Evolutionary conservation across 169 alveolate species (phyloP).

Genomic region (Babesia ovis): DNA sequence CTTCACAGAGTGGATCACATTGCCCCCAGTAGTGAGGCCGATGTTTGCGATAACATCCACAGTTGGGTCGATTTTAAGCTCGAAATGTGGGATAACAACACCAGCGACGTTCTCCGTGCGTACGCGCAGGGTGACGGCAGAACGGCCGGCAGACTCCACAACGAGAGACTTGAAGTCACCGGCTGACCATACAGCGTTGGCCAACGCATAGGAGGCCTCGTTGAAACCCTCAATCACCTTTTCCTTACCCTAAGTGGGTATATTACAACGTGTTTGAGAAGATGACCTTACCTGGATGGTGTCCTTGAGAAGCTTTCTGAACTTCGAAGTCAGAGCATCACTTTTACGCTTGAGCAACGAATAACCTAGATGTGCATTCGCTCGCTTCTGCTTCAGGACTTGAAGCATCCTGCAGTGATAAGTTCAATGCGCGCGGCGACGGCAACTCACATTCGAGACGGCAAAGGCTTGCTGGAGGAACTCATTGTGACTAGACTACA

Average conservation of each 20-base stretch:
- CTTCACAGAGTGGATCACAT: constrained; percentile 81
- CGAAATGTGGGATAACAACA: constrained; percentile 91
- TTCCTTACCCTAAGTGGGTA: constrained; percentile 78
- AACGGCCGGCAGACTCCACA: constrained; percentile 89
- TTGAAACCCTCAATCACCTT: constrained; percentile 88
- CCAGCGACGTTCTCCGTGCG: constrained; percentile 94
- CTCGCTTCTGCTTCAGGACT: constrained; percentile 79
- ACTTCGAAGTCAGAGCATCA: constrained; percentile 91
- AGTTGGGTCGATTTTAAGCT: constrained; percentile 86
- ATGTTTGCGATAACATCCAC: constrained; percentile 80
- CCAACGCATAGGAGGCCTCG: constrained; percentile 88
- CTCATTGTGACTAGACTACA: constrained; percentile 10
- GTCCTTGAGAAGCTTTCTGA: constrained; percentile 88
- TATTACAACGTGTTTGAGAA: too few species aligned
- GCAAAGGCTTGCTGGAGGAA: constrained; percentile 26
- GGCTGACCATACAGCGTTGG: constrained; percentile 95
- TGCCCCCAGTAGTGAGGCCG: constrained; percentile 84
- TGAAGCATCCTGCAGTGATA: constrained; percentile 78
- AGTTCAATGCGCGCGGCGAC: neutral
- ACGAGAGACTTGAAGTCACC: constrained; percentile 88
- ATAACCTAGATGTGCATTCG: constrained; percentile 92
- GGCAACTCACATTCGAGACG: constrained; percentile 34
- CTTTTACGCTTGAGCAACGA: constrained; percentile 91
- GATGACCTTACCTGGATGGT: constrained; percentile 87
- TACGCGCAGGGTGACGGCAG: constrained; percentile 88